Evolutionary conservation across 2,329 filamentous ascomycete species (phyloP).

Genomic region (Didymella lethalis): DNA sequence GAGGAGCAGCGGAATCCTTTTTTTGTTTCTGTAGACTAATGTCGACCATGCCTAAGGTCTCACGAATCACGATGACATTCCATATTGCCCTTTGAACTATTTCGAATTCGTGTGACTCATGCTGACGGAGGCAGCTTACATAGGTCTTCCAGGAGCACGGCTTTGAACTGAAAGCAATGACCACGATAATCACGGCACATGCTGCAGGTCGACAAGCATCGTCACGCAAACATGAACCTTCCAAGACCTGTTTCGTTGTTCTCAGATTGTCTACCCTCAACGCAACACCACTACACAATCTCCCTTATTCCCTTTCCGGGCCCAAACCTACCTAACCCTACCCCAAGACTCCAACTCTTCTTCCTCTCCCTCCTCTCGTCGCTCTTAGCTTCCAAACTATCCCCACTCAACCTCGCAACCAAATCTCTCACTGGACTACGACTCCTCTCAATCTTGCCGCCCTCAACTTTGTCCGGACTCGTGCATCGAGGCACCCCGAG

Average conservation of each 20-base stretch:
- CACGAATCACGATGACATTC: slow-evolving; percentile 17
- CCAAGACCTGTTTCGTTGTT: too few species aligned
- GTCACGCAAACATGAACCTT: too few species aligned
- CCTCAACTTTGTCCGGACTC: background rate
- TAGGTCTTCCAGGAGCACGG: background rate
- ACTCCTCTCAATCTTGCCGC: slow-evolving; percentile 4
- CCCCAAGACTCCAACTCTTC: slow-evolving; percentile 43
- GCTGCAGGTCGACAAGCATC: too few species aligned
- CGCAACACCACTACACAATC: slow-evolving; percentile 26
- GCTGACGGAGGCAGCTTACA: background rate
- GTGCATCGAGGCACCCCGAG: slow-evolving; percentile 13
- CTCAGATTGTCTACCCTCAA: too few species aligned
- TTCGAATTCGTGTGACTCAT: background rate
- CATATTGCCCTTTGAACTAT: background rate
- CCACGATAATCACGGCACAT: background rate
- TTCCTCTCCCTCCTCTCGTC: slow-evolving; percentile 30
- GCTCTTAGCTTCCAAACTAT: slow-evolving; percentile 18
- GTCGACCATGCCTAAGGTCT: slow-evolving; percentile 5
- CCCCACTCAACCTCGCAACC: slow-evolving; percentile 27
- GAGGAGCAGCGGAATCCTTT: background rate
- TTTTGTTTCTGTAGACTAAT: slow-evolving; percentile 10
- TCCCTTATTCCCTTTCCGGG: slow-evolving; percentile 39
- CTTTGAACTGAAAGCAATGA: background rate
- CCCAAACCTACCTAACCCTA: slow-evolving; percentile 28
- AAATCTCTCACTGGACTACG: slow-evolving; percentile 15